Percentiles rank a stretch among this genome's conserved stretches.
phyloP scores from a whole-genome alignment of 208 protist genomes.

The Strigomonas galati region DNA sequence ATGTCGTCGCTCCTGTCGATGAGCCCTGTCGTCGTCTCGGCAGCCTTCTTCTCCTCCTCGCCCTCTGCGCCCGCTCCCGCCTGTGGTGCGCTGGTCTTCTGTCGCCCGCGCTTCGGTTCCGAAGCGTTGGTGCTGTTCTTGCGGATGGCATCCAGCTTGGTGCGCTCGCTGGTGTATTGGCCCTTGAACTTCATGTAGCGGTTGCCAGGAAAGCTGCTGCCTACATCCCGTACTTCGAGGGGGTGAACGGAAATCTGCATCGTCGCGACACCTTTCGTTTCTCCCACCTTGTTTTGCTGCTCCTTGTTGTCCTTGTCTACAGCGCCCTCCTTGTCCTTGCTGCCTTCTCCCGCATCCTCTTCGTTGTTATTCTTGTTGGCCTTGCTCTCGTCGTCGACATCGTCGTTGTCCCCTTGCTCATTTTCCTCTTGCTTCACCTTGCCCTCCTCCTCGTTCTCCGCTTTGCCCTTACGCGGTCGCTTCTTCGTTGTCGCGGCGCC shows the following conservation, averaged over 20 bases:
- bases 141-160: conserved; percentile 56
- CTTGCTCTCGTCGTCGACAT: conserved; percentile 5
- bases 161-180: conserved; percentile 77
- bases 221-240: conserved; percentile 48
- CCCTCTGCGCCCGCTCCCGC: not conserved
- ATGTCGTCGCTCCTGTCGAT: not conserved
- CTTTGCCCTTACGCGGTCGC: not conserved
- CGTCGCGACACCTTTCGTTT: not conserved
- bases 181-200: conserved; percentile 63
- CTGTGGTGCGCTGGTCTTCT: not conserved
- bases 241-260: conserved; percentile 37
- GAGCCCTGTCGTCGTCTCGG: too few species aligned
- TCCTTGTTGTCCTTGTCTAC: conserved; percentile 13
- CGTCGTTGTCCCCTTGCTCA: conserved; percentile 2
- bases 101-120: not conserved
- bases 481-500: not conserved
- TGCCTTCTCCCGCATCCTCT: not conserved
- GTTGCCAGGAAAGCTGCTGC: conserved; percentile 43
- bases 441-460: not conserved
- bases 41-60: too few species aligned
- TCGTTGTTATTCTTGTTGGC: not conserved
- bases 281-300: conserved; percentile 2
- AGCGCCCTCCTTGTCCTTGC: not conserved
- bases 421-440: conserved; percentile 20
- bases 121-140: conserved; percentile 6